phyloP scores from a whole-genome alignment of 192 early-diverging fungal genomes.

The Linnemannia schmuckeri region DNA sequence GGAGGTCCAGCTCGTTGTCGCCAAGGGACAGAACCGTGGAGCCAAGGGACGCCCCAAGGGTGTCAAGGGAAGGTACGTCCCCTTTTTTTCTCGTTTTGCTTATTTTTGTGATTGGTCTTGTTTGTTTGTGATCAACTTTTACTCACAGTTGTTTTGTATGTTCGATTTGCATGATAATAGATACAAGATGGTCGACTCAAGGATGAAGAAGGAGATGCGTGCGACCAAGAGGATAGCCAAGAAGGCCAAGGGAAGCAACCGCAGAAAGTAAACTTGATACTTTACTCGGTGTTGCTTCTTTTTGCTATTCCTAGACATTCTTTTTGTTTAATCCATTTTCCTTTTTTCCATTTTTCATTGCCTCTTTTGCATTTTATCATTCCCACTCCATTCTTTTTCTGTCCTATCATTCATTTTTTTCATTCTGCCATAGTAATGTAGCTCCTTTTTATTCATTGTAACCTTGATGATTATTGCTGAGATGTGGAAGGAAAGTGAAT shows the following conservation, averaged over 20 bases:
- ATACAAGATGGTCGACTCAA: slow-evolving; percentile 94
- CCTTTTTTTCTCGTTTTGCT: not conserved
- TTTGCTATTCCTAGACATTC: not conserved
- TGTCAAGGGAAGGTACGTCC: slow-evolving; percentile 92
- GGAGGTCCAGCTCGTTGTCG: slow-evolving; percentile 92
- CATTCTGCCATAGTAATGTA: slow-evolving; percentile 10
- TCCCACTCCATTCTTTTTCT: not conserved
- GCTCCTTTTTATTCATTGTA: not conserved
- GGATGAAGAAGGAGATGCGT: slow-evolving; percentile 97
- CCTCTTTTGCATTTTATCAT: slow-evolving; percentile 5
- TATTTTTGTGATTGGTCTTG: not conserved
- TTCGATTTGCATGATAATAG: slow-evolving; percentile 13
- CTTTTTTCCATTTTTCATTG: not conserved
- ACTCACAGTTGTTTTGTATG: slow-evolving; percentile 15
- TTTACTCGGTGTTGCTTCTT: not conserved
- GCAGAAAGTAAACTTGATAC: slow-evolving; percentile 49
- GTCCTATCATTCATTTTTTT: not conserved
- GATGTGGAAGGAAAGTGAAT: no score
- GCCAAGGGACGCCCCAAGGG: slow-evolving; percentile 95
- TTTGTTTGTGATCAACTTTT: not conserved
- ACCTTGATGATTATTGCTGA: no score
- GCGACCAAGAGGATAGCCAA: slow-evolving; percentile 83
- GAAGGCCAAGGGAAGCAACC: slow-evolving; percentile 67
- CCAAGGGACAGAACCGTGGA: slow-evolving; percentile 83
- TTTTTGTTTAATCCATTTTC: not conserved